These are phyloP conservation scores for Pneumocystis wakefieldiae DNA, from an alignment of 1,139 yeast species.

Conservation along the genomic window DNA sequence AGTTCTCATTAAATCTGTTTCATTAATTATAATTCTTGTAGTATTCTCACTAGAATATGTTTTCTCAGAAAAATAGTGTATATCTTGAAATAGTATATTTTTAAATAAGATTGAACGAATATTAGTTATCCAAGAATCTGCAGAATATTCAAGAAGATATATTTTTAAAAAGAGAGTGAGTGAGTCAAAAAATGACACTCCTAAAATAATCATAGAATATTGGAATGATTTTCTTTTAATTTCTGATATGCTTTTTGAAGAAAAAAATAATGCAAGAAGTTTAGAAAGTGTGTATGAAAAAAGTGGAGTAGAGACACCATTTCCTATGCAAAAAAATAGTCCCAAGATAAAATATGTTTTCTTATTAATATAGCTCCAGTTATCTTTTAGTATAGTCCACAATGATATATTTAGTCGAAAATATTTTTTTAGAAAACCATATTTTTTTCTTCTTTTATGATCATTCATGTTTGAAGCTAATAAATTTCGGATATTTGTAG, in stretches of 20 bases:
- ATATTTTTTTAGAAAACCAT: background rate
- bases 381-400: slow-evolving; percentile 1
- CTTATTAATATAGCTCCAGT: background rate
- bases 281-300: slow-evolving; percentile 68
- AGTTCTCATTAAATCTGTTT: slow-evolving; percentile 58
- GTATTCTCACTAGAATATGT: slow-evolving; percentile 36
- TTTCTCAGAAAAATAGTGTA: slow-evolving; percentile 37
- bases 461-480: background rate
- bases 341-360: slow-evolving; percentile 38
- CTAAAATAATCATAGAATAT: slow-evolving; percentile 58
- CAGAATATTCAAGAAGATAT: slow-evolving; percentile 37
- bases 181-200: slow-evolving; percentile 50
- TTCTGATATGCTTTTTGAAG: slow-evolving; percentile 23
- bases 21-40: slow-evolving; percentile 59
- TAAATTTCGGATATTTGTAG: background rate
- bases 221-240: slow-evolving; percentile 29
- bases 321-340: slow-evolving; percentile 34
- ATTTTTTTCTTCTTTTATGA: background rate
- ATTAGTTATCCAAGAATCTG: slow-evolving; percentile 53
- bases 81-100: slow-evolving; percentile 38
- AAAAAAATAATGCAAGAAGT: slow-evolving; percentile 31
- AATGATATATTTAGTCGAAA: background rate
- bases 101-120: slow-evolving; percentile 39
- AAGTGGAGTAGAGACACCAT: slow-evolving; percentile 56
- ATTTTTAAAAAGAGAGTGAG: slow-evolving; percentile 37